Base-by-base conservation (phyloP, 129 eudicot genomes). In the Mikania micrantha region DNA sequence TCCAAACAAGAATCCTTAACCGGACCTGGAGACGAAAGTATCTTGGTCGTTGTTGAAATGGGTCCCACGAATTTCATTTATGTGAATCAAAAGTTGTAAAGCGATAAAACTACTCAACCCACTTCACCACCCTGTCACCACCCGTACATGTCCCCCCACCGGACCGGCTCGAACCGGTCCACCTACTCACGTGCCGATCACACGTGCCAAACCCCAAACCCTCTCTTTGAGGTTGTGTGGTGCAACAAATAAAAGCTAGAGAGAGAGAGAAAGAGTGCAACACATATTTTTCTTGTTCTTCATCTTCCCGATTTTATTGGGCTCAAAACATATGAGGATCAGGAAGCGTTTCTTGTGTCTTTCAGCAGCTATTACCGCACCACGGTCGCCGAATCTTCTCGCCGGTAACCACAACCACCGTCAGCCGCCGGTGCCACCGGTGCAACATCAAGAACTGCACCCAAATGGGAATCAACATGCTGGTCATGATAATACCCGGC, bases 271-370 rank as follows among this genome's bases (percentile, higher is more conserved):
- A 16, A 62, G 57, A 69, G 21, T 52, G 27, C 41, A 19, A 17
- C 15, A 28, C 65, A 22, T 69, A 16, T 17, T 9, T 11, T 54
- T 73, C 19, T 34, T 60, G 28, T 8, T 73, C 66, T 58, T 72
- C 59, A 50, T 52, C 66, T 76, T 44, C 57, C n/a, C n/a, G n/a
- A n/a, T n/a, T n/a, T n/a, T n/a, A n/a, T n/a, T n/a, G n/a, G n/a
- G n/a, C n/a, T n/a, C n/a, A n/a, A n/a, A n/a, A n/a, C 52, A 50
- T 21, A 88, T 88, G 96, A 83, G 96, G 82, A 88, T 88, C 86
- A 80, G 91, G 74, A 88, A 83, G 73, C 88, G 86, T 53, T 82
- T 82, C 45, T 80, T 77, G 36, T 74, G 78, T 7, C 80, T 74
- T 44, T 82, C 85, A 13, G 68, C 79, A 0, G 67, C 74, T 52